A percentile compares a stretch with the other conserved stretches of the same genome.
Evolutionary conservation across 1,139 yeast species (phyloP).

Genomic region (Hansenula sp.): DNA sequence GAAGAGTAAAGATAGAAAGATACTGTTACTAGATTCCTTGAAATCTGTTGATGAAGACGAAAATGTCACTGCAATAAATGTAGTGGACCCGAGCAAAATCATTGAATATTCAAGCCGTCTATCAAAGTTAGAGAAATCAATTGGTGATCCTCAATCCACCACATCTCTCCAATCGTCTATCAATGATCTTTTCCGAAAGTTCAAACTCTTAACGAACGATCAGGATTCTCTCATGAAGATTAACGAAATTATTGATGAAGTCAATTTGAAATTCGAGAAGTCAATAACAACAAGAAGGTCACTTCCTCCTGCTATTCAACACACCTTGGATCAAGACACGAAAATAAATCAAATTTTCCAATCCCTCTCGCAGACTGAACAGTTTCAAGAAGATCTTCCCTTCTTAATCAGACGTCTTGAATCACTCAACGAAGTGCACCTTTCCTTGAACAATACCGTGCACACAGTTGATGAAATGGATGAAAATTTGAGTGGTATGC

Average conservation of each 20-base stretch:
- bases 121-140: conserved; percentile 19
- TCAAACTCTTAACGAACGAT: conserved; percentile 23
- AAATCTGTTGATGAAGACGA: conserved; percentile 8
- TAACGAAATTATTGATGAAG: conserved; percentile 33
- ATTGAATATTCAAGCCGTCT: conserved; percentile 24
- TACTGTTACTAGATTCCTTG: conserved; percentile 7
- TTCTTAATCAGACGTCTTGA: conserved; percentile 39
- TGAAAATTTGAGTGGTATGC: conserved; percentile 30
- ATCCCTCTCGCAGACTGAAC: conserved; percentile 35
- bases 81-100: conserved; percentile 9
- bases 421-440: conserved; percentile 41
- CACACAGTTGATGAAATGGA: conserved; percentile 47
- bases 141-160: conserved; percentile 11
- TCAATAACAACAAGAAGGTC: conserved; percentile 22
- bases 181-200: conserved; percentile 23
- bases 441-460: conserved; percentile 50
- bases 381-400: conserved; percentile 35
- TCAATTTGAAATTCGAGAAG: conserved; percentile 29
- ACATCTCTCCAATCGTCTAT: conserved; percentile 20
- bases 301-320: conserved; percentile 6
- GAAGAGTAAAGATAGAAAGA: conserved; percentile 12
- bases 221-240: conserved; percentile 22
- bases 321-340: conserved; percentile 13
- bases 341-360: conserved; percentile 38
- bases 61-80: conserved; percentile 2